phyloP scores from a whole-genome alignment of 768 basidiomycete species.

The Amanita rubescens region DNA sequence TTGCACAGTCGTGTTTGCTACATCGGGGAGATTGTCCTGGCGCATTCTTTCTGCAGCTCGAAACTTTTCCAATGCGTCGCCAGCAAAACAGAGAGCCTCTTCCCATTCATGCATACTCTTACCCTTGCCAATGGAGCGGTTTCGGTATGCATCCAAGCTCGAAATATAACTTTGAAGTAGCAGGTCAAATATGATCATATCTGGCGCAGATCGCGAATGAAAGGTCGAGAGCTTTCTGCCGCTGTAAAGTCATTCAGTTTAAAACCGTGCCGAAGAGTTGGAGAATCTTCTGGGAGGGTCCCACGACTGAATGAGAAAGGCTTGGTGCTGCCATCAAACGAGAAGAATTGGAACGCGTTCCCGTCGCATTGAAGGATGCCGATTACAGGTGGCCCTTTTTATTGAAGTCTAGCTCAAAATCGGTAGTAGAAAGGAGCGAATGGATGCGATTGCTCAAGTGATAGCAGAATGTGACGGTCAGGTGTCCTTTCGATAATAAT shows the following conservation, averaged over 20 bases:
- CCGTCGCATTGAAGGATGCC: constrained; percentile 14
- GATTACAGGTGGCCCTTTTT: constrained; percentile 10
- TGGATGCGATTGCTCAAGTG: too few species aligned
- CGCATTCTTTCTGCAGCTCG: constrained; percentile 7
- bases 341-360: constrained; percentile 14
- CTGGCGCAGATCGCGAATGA: constrained; percentile 10
- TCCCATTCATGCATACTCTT: too few species aligned
- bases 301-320: background rate
- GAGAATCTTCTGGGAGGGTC: background rate
- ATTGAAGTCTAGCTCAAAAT: too few species aligned
- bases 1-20: too few species aligned
- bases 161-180: too few species aligned
- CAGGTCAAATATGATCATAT: constrained; percentile 14
- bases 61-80: background rate
- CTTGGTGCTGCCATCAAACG: too few species aligned
- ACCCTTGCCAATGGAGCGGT: too few species aligned
- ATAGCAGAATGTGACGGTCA: too few species aligned
- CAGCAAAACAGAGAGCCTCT: too few species aligned
- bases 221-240: constrained; percentile 3
- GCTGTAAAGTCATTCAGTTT: constrained; percentile 9
- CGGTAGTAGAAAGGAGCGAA: too few species aligned
- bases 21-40: background rate
- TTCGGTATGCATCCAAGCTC: too few species aligned
- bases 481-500: constrained; percentile 8
- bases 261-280: background rate